Evolutionary conservation across 2,329 filamentous ascomycete species (phyloP), one percentile per base, ranked within the genome.

Genomic region (Penicillium psychrosexuale): DNA sequence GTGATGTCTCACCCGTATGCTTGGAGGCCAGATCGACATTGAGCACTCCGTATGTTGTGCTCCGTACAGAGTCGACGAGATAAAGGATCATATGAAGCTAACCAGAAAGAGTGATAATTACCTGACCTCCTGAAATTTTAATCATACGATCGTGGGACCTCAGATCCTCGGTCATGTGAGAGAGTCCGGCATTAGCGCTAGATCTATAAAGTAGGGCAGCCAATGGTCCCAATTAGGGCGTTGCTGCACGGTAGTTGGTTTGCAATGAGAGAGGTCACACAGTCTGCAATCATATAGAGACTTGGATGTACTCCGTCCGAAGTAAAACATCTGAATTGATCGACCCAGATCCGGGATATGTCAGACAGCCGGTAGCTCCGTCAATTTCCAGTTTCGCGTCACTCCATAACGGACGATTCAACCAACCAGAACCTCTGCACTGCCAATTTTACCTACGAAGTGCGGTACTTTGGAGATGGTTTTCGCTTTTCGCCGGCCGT

Each of bases 321-420:
- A 46, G 40, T 39, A 43, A 44, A 24, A 39, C 46, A 13, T 30
- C 12, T 12, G 12, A 11, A 19, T 30, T 22, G 13, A 30, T 36
- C 12, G 46, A 28, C 22, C n/a, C 9, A 24, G 28, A 50, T 42
- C 47, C 24, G 30, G n/a, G 33, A 28, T 28, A 30, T 30, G 33
- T 51, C 49, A 34, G 17, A 44, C 22, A 24, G 22, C 47, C 52
- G 58, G 57, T 28, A 58, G 55, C 57, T 60, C 57, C 53, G 51
- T 59, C 53, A 59, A 42, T 49, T 36, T 33, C 57, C 55, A 56
- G 51, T 49, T 54, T 58, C 56, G 53, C 59, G 59, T 62, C 57
- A 55, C 51, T 40, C 53, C 37, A 56, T 56, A 59, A 62, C 58
- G 60, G 52, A 17, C 30, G 5, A 43, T 40, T 44, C 38, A 47